phyloP scores from a whole-genome alignment of 2,329 filamentous ascomycete species.

The Aspergillus sergii region DNA sequence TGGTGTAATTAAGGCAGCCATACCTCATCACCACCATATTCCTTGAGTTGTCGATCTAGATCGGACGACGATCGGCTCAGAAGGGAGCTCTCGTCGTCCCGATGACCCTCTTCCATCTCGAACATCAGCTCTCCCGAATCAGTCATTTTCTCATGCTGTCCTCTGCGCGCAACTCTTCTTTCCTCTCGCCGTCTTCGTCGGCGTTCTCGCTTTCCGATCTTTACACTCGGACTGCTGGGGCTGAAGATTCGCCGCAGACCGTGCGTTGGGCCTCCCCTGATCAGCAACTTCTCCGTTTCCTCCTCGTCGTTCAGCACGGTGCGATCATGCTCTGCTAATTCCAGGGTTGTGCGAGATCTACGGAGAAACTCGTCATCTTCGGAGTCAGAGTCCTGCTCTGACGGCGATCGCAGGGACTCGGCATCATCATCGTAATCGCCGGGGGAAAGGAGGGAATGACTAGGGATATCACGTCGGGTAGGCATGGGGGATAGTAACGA shows the following conservation, averaged over 20 bases:
- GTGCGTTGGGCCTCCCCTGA: slow-evolving; percentile 39
- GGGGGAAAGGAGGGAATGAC: slow-evolving; percentile 62
- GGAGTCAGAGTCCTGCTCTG: slow-evolving; percentile 73
- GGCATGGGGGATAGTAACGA: slow-evolving; percentile 23
- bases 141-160: slow-evolving; percentile 56
- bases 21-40: slow-evolving; percentile 35
- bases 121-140: slow-evolving; percentile 81
- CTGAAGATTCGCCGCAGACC: slow-evolving; percentile 46
- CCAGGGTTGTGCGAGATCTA: slow-evolving; percentile 67
- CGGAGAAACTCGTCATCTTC: slow-evolving; percentile 72
- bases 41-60: slow-evolving; percentile 47
- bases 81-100: slow-evolving; percentile 60
- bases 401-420: slow-evolving; percentile 62
- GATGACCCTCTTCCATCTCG: slow-evolving; percentile 79
- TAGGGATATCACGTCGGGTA: slow-evolving; percentile 27
- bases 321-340: slow-evolving; percentile 70
- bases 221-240: slow-evolving; percentile 49
- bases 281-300: slow-evolving; percentile 53
- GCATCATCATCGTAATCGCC: slow-evolving; percentile 70
- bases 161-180: slow-evolving; percentile 37
- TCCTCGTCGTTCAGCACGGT: slow-evolving; percentile 76
- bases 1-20: slow-evolving; percentile 8
- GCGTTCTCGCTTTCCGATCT: slow-evolving; percentile 56
- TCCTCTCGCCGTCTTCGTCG: slow-evolving; percentile 53
- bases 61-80: slow-evolving; percentile 62